phyloP scores from a whole-genome alignment of 1,284 basidiomycete species.

The Cryptococcus maquisensis region DNA sequence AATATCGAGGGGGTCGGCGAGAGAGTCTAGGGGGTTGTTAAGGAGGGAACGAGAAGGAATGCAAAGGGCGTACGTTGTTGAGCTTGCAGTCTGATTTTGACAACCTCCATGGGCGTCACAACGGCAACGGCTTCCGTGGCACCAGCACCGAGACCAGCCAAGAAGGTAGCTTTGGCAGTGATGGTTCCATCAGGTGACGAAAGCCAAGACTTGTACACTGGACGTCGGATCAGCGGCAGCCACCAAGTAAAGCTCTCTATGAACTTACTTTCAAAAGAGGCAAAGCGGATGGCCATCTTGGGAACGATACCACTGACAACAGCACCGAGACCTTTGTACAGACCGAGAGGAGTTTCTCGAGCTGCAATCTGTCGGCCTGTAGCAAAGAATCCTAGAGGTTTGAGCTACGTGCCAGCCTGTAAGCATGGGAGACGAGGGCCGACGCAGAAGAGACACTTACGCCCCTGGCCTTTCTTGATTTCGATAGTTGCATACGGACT shows the following conservation, averaged over 20 bases:
- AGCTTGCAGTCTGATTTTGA: conserved; percentile 97
- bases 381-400: conserved; percentile 87
- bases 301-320: conserved; percentile 96
- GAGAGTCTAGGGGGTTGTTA: conserved; percentile 57
- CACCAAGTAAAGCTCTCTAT: background rate
- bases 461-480: conserved; percentile 68
- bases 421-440: background rate
- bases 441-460: conserved; percentile 56
- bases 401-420: conserved; percentile 58
- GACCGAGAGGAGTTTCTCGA: conserved; percentile 87
- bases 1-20: conserved; percentile 90
- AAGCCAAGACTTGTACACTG: conserved; percentile 76
- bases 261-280: conserved; percentile 74
- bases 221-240: background rate
- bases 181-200: conserved; percentile 49
- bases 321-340: conserved; percentile 99
- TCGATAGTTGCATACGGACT: conserved; percentile 95
- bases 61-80: conserved; percentile 62
- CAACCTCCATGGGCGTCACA: conserved; percentile 98
- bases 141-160: conserved; percentile 90
- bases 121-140: conserved; percentile 90
- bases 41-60: background rate
- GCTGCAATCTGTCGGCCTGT: conserved; percentile 85
- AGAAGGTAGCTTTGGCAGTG: conserved; percentile 37
- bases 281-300: conserved; percentile 99